These are phyloP conservation scores for Sugiyamaella paludigena DNA, from an alignment of 1,139 yeast genomes.

Conservation along the genomic window DNA sequence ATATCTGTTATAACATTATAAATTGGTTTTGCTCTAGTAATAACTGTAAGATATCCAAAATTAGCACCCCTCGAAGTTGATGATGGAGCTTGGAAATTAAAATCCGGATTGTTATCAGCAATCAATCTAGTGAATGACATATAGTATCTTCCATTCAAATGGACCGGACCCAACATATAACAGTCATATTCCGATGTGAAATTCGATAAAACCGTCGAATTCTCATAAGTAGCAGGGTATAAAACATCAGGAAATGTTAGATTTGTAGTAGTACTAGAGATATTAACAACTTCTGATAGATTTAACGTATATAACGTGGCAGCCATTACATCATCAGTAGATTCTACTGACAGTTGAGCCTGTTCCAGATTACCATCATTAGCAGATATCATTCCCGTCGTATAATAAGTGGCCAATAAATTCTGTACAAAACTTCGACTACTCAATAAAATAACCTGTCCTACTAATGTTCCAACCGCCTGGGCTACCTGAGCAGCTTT, in stretches of 20 bases:
- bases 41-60: conserved; percentile 69
- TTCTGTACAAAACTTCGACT: conserved; percentile 32
- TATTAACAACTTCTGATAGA: conserved; percentile 14
- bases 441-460: conserved; percentile 47
- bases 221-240: conserved; percentile 23
- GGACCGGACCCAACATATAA: conserved; percentile 26
- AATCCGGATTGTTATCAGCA: conserved; percentile 29
- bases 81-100: conserved; percentile 10
- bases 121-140: conserved; percentile 28
- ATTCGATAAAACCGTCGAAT: conserved; percentile 12
- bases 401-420: conserved; percentile 27
- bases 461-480: conserved; percentile 58
- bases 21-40: conserved; percentile 58
- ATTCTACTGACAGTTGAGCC: conserved; percentile 26
- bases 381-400: conserved; percentile 26
- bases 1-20: conserved; percentile 47
- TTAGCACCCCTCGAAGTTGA: conserved; percentile 31
- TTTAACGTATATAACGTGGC: conserved; percentile 27
- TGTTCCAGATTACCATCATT: conserved; percentile 19
- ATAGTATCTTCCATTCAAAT: conserved; percentile 20
- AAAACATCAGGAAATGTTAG: conserved; percentile 21
- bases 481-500: conserved; percentile 79
- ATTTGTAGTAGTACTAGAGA: conserved; percentile 15
- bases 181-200: conserved; percentile 18
- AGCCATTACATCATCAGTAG: conserved; percentile 30